Base-by-base conservation (phyloP, 305 asterid genomes). In the Lippia alba region DNA sequence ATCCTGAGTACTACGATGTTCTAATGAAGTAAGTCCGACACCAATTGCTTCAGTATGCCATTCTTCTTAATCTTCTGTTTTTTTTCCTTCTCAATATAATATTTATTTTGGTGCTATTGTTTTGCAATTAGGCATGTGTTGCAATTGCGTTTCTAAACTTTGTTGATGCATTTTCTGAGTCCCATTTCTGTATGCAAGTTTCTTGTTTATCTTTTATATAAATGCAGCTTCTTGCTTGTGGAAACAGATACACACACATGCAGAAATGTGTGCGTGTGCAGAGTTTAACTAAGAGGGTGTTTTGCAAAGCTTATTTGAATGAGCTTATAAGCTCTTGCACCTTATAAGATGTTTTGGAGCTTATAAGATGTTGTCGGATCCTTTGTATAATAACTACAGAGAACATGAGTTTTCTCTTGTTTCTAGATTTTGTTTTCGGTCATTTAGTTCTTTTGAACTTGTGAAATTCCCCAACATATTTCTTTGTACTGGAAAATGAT, bases 1-100 rank as follows among this genome's bases (percentile, higher is more conserved):
- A 94, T 84, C 86, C 86, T 0, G 99, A 94, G 81, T 94, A 94
- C 80, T 91, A 89, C 70, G 97, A 94, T 32, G 93, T 94, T 80
- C 87, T 94, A 73, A 94, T 91, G 99, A 94, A 94, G 99, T 94
- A 83, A 80, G 85, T 66, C 66, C 4, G 55, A 57, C 14, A 20
- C 70, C 32, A 67, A n/a, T 54, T 71, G 18, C 53, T 19, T 61
- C 20, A 0, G 19, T 60, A 18, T 71, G 6, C 11, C 17, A 39
- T 39, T 57, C n/a, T 51, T 6, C 17, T 49, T 45, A 1, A 24
- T 24, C 30, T 3, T 24, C 30, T 24, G 30, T n/a, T n/a, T 45
- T 45, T 45, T 0, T 9, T 45, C 12, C 15, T 10, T 10, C 11
- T 45, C 5, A 36, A 36, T 45, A 8, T 14, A 11, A 10, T 10